Evolutionary conservation across 352 stramenopile genomes (phyloP).

Genomic region (Globisporangium rhizosaccharum): DNA sequence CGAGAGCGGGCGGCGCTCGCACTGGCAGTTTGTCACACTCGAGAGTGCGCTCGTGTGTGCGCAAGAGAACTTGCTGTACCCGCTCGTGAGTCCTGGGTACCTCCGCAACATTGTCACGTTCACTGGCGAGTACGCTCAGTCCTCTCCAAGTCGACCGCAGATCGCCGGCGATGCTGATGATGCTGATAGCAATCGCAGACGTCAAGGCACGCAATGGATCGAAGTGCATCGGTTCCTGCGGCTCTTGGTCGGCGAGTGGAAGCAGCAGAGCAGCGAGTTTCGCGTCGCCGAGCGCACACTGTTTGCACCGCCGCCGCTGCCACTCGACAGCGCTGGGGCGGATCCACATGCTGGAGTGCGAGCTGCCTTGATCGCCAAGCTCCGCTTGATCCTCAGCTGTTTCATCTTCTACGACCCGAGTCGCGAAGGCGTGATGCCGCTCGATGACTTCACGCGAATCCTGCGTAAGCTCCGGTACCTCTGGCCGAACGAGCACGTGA

Average conservation of each 20-base stretch:
- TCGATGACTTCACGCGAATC: conserved; percentile 48
- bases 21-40: conserved; percentile 63
- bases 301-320: conserved; percentile 30
- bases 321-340: not conserved
- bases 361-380: conserved; percentile 33
- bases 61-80: conserved; percentile 68
- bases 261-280: conserved; percentile 55
- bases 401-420: conserved; percentile 74
- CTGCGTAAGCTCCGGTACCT: conserved; percentile 56
- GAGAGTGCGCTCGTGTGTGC: conserved; percentile 50
- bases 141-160: conserved; percentile 2
- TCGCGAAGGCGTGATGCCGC: conserved; percentile 34
- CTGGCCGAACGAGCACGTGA: conserved; percentile 46
- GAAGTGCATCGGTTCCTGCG: conserved; percentile 64
- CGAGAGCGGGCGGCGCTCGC: conserved; percentile 18
- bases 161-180: not conserved
- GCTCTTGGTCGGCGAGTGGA: conserved; percentile 64
- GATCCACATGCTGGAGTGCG: not conserved
- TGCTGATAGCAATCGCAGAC: not conserved
- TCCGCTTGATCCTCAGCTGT: conserved; percentile 61
- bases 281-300: conserved; percentile 39
- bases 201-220: conserved; percentile 29
- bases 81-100: conserved; percentile 56
- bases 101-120: conserved; percentile 50
- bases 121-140: conserved; percentile 49